Evolutionary conservation across 2,329 filamentous ascomycete genomes (phyloP).

Genomic region (Arthrobotrys sphaeroides): DNA sequence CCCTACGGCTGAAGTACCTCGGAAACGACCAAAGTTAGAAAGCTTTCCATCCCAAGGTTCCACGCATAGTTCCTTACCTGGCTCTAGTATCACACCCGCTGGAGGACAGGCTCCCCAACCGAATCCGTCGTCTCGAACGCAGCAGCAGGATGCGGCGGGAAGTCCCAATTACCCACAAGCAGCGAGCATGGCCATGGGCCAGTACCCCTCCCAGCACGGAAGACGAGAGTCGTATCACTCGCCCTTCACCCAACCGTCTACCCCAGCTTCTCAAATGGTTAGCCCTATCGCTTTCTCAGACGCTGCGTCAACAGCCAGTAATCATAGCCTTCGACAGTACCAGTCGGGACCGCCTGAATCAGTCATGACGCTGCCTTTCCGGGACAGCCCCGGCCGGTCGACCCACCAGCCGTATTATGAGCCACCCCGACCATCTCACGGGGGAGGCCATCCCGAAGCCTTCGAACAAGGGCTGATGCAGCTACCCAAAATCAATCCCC

Average conservation of each 20-base stretch:
- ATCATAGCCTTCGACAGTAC: conserved; percentile 42
- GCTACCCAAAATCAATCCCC: conserved; percentile 45
- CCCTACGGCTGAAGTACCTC: conserved; percentile 54
- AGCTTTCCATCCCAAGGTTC: conserved; percentile 53
- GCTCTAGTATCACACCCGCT: conserved; percentile 51
- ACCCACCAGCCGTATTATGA: conserved; percentile 36
- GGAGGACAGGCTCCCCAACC: conserved; percentile 32
- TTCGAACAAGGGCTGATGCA: conserved; percentile 40
- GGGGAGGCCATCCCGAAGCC: conserved; percentile 20
- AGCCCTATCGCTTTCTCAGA: conserved; percentile 37
- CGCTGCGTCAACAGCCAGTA: conserved; percentile 28
- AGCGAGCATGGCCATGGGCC: conserved; percentile 24
- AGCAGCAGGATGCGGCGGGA: conserved; percentile 41
- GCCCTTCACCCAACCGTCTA: conserved; percentile 48
- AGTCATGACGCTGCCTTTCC: conserved; percentile 26
- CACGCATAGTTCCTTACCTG: conserved; percentile 51
- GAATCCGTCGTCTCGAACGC: conserved; percentile 32
- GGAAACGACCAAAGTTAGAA: conserved; percentile 57
- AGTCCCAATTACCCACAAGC: conserved; percentile 34
- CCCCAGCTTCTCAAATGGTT: conserved; percentile 45
- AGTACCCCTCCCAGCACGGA: conserved; percentile 31
- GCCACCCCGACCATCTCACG: conserved; percentile 13
- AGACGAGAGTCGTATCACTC: conserved; percentile 45
- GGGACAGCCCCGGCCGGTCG: conserved; percentile 39
- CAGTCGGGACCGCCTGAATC: conserved; percentile 16